Evolutionary conservation across 176 grass and related monocot genomes (phyloP), one percentile per base, ranked within the genome.

Genomic region (Rhynchospora tenuis): DNA sequence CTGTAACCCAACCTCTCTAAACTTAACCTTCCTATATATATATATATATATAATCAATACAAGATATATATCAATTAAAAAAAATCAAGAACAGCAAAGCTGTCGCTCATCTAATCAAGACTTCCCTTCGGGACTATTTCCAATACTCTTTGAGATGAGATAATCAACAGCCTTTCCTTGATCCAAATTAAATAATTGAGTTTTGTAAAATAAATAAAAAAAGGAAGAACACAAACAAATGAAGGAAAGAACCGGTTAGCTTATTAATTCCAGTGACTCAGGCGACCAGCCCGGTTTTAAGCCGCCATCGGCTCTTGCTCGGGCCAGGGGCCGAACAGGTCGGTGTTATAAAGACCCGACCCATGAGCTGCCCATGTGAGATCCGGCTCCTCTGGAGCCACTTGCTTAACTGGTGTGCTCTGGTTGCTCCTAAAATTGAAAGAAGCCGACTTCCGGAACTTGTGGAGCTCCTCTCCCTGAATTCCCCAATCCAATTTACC

Each of bases 231-330:
- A 89, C 66, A 90, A 99, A 86, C 81, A 90, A 94, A 88, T 88
- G 83, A 99, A 93, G 91, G 90, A 99, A 96, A 91, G 84, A 99
- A 95, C 89, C 89, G 87, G 81, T 93, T 95, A 87, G 93, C 88
- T 87, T 78, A 85, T 65, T 84, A 85, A 48, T 86, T 81, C 79
- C 88, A 73, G 74, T 82, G 31, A 80, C 22, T 59, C 31, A 15
- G 15, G 43, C 17, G 0, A 31, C 58, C 87, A 58, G 72, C 54
- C 87, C 62, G 3, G 47, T 56, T 80, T 90, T 43, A 99, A 57
- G 91, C 97, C 64, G 90, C 88, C 62, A 93, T 89, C 75, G 92
- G 91, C 86, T 95, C 96, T 87, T 91, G 87, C 87, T 95, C 88
- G 73, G 90, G 83, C 92, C 94, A 92, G 88, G 91, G 88, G 76